A percentile compares a stretch with the other conserved stretches of the same genome.
phyloP scores from a whole-genome alignment of 306 rosid genomes.

The Biancaea sappan region DNA sequence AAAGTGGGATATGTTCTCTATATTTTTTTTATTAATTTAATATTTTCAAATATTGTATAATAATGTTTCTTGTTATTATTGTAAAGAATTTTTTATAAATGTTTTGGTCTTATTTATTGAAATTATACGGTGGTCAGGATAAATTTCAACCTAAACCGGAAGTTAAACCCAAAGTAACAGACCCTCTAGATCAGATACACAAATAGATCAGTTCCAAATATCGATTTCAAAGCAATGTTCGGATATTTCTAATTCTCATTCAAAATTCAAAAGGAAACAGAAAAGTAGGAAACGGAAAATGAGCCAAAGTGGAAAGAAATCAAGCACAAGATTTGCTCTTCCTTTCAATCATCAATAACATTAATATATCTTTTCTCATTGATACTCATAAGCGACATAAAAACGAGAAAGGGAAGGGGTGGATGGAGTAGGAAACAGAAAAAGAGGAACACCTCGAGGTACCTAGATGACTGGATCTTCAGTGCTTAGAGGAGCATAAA shows the following conservation, averaged over 20 bases:
- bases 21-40: too few species aligned
- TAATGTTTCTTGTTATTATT: too few species aligned
- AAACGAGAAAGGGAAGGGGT: background rate
- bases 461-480: conserved; percentile 79
- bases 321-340: background rate
- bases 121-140: too few species aligned
- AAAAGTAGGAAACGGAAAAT: too few species aligned
- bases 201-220: background rate
- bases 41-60: too few species aligned
- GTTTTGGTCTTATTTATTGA: too few species aligned
- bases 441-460: conserved; percentile 40
- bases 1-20: too few species aligned
- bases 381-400: background rate
- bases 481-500: conserved; percentile 72
- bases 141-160: too few species aligned
- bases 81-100: too few species aligned
- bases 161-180: too few species aligned
- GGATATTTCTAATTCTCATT: background rate
- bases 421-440: background rate
- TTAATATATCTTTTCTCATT: background rate
- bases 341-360: background rate
- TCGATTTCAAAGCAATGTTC: background rate
- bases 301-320: background rate
- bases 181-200: too few species aligned
- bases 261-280: background rate